Evolutionary conservation across 2,329 filamentous ascomycete genomes (phyloP).

Genomic region (Cyphellophora europaea): DNA sequence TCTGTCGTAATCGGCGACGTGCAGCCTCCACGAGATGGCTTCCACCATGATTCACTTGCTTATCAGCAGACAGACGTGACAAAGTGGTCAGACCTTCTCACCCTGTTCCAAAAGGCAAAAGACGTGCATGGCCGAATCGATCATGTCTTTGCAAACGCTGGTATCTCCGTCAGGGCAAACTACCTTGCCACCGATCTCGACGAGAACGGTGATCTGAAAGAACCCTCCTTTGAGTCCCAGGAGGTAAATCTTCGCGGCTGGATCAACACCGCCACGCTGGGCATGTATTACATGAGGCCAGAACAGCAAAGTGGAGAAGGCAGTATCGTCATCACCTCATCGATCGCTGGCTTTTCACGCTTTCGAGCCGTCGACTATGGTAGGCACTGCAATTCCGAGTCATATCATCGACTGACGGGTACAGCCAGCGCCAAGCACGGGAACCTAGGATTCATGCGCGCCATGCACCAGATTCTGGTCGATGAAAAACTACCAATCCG

Average conservation of each 20-base stretch:
- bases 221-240: slow-evolving; percentile 34
- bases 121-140: slow-evolving; percentile 33
- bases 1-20: neutral
- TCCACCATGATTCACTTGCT: neutral
- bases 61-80: neutral
- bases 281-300: slow-evolving; percentile 41
- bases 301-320: slow-evolving; percentile 31
- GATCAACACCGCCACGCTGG: slow-evolving; percentile 42
- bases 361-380: slow-evolving; percentile 43
- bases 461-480: slow-evolving; percentile 30
- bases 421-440: slow-evolving; percentile 39
- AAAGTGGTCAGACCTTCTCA: slow-evolving; percentile 23
- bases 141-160: slow-evolving; percentile 46
- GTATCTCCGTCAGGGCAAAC: slow-evolving; percentile 37
- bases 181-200: slow-evolving; percentile 41
- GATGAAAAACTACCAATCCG: slow-evolving; percentile 35
- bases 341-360: slow-evolving; percentile 41
- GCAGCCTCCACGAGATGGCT: neutral
- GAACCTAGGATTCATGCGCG: slow-evolving; percentile 44
- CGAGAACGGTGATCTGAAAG: slow-evolving; percentile 38
- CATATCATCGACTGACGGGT: too few relatives aligned
- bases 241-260: slow-evolving; percentile 43
- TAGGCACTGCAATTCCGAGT: too few relatives aligned
- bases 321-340: slow-evolving; percentile 47
- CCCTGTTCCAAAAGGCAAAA: slow-evolving; percentile 42